Evolutionary conservation across 2,329 filamentous ascomycete genomes (phyloP), one percentile per base, ranked within the genome.

Genomic region (Microascus cirrosus): DNA sequence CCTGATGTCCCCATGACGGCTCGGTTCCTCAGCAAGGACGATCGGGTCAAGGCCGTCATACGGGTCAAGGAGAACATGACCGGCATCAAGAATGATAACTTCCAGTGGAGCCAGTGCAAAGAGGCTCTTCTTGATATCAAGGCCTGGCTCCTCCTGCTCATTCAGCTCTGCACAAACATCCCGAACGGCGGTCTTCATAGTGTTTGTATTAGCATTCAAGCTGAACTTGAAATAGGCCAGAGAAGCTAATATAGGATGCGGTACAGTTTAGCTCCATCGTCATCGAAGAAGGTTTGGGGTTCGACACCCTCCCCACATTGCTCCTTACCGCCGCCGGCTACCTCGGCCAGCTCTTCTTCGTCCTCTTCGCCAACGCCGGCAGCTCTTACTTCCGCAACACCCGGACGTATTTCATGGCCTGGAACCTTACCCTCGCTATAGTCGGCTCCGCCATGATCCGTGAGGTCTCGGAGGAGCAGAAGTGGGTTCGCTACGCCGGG

Each of bases 1-100:
- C 80, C 85, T 0, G 83, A 89, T 65, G 74, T 78, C 2, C 59
- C 59, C 6, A 60, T 61, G 56, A 60, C 60, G n/a, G 58, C 59
- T 3, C 42, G 57, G 3, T 69, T 69, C 56, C 57, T 69, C 10
- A 62, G 62, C 0, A 56, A 60, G 0, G 62, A 66, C 55, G 65
- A 67, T 28, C 64, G 63, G 3, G 61, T 64, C 1, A 64, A 71
- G 10, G 66, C 69, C 4, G 63, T 71, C 28, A 63, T 63, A 8
- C 64, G 69, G 3, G 66, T 71, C 8, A 66, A 64, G 25, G 60
- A 62, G 1, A 68, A 66, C 15, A 52, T 60, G 56, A 57, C 54
- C 2, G 77, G 58, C 69, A 32, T 63, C 28, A 67, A 66, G 13
- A 67, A 63, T 54, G 63, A 66, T 24, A 50, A 60, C 22, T 62